Evolutionary conservation across 345 rosid species (phyloP).

Genomic region (Pelargonium nanum): DNA sequence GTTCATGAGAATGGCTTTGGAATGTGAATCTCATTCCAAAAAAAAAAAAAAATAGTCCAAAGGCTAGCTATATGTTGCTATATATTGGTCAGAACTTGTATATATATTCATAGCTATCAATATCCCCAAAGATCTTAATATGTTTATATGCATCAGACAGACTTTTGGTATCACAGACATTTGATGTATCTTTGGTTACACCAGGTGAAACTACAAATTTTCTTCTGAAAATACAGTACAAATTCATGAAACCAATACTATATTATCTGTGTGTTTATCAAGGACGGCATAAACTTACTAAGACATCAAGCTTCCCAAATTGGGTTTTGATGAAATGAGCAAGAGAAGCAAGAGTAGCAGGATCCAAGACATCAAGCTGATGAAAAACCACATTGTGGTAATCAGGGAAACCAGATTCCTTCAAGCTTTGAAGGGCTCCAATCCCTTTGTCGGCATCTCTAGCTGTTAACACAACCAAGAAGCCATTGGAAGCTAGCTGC

Average conservation of each 20-base stretch:
- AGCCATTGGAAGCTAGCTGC: conserved; percentile 19
- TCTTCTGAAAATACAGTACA: background rate
- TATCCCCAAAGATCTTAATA: too few relatives aligned
- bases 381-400: conserved; percentile 18
- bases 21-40: too few relatives aligned
- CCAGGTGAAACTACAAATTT: background rate
- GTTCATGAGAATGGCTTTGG: too few relatives aligned
- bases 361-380: conserved; percentile 31
- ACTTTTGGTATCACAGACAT: too few relatives aligned
- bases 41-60: too few relatives aligned
- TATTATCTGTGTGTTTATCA: too few relatives aligned
- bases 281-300: too few relatives aligned
- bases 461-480: conserved; percentile 10
- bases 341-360: conserved; percentile 17
- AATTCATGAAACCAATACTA: background rate
- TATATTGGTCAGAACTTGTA: too few relatives aligned
- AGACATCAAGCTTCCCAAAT: conserved; percentile 31
- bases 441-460: conserved; percentile 29
- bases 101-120: too few relatives aligned
- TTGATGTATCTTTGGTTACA: too few relatives aligned
- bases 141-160: too few relatives aligned
- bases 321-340: conserved; percentile 18
- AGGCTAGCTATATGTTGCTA: too few relatives aligned
- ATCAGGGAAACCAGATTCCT: conserved; percentile 7
- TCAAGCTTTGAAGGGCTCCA: conserved; percentile 22